Base-by-base conservation (phyloP, 345 rosid genomes). In the Ceriops tagal region DNA sequence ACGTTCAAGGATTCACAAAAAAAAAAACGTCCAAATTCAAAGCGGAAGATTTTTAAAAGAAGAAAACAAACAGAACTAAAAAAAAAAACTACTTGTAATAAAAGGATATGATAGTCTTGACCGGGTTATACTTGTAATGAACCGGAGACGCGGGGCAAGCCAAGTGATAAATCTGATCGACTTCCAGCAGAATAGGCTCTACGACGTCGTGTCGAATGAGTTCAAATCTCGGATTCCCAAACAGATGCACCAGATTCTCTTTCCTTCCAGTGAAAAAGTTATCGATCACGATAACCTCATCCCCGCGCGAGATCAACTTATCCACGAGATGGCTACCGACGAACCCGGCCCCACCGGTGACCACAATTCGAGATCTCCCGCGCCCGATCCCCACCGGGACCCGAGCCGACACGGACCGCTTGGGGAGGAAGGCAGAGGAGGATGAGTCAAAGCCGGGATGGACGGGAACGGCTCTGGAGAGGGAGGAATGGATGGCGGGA, bases 111-210 rank as follows among this genome's bases (percentile, higher is more conserved):
- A 95, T 95, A 56, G 99, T 95, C 91, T 95, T 95, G 75, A 95
- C 92, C 8, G 98, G 99, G 71, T 95, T 95, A 53, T 79, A 90
- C 80, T 95, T 95, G 73, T 95, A 95, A 75, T 95, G 99, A 70
- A 95, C 98, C 10, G 99, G 99, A 32, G 99, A 95, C 1, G 98
- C 99, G 1, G 99, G 99, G 71, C 99, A 95, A 77, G 99, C 99
- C 72, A 95, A 83, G 77, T 95, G 99, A 77, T 95, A 95, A 88
- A 95, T 92, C 88, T 90, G 97, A 85, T 95, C 99, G 8, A 95
- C 99, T 85, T 95, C 99, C 62, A 95, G 79, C 49, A 95, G 85
- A 18, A 95, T 92, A 30, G 99, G 97, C 58, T 95, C 99, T 37
- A 95, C 98, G 0, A 95, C 99, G 49, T 95, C 99, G 74, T 95